phyloP scores from a whole-genome alignment of 371 early-diverging fungal genomes.

The Apophysomyces sp. region DNA sequence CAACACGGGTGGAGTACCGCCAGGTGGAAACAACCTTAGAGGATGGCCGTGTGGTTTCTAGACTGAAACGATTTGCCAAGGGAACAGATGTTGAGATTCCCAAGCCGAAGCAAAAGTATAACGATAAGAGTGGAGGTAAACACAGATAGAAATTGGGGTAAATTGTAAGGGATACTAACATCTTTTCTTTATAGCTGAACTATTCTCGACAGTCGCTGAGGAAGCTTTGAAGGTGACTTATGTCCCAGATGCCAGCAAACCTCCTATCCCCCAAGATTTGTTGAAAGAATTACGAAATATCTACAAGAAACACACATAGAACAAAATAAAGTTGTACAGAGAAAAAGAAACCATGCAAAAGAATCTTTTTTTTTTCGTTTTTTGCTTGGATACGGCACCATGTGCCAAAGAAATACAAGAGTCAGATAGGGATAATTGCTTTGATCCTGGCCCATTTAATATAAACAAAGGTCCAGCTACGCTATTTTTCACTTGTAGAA shows the following conservation, averaged over 20 bases:
- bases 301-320: slow-evolving; percentile 25
- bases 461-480: no score
- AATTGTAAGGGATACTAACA: no score
- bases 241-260: slow-evolving; percentile 14
- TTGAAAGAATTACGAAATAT: slow-evolving; percentile 42
- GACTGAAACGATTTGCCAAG: slow-evolving; percentile 44
- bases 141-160: not conserved
- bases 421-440: no score
- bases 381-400: no score
- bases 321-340: not conserved
- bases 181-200: slow-evolving; percentile 21
- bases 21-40: slow-evolving; percentile 35
- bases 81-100: slow-evolving; percentile 50
- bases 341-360: not conserved
- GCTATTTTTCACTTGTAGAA: no score
- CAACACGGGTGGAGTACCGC: slow-evolving; percentile 42
- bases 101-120: slow-evolving; percentile 39
- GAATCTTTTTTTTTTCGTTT: no score
- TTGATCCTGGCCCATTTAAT: no score
- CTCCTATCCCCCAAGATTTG: slow-evolving; percentile 39
- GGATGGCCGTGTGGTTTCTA: slow-evolving; percentile 36
- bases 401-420: no score
- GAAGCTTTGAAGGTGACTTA: slow-evolving; percentile 35
- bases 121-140: slow-evolving; percentile 31
- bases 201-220: slow-evolving; percentile 37